Evolutionary conservation across 495 filamentous ascomycete species (phyloP), one percentile per base, ranked within the genome.

Genomic region (Daldinia vernicosa): DNA sequence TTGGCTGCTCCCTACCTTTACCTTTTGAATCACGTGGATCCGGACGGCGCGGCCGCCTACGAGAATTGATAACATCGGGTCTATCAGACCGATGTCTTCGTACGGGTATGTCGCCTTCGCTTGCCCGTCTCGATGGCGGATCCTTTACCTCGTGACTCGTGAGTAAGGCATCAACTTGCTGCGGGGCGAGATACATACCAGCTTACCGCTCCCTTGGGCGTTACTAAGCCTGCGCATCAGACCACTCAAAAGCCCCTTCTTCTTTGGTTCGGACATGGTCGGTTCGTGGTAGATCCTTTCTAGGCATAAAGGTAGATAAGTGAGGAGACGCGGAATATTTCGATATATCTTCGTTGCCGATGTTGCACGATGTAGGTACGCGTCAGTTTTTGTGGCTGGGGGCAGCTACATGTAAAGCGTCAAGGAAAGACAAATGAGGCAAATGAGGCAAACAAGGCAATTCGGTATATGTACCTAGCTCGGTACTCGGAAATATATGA

Each of bases 11-110:
- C 24, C 73, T 81, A 19, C 78, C 82, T 67, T 83, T 84, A 33
- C 83, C 82, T 65, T 84, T 84, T 66, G 63, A 66, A 33, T 76
- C 76, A 53, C 60, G 69, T 19, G 77, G 72, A 45, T 80, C 78
- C 22, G 80, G 79, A 35, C 80, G 80, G 19, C 81, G 77, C 33
- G 78, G 75, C 63, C 82, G 74, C 40, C 81, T 78, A 32, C 82
- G 82, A 43, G 80, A 69, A 65, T 60, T 54, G 17, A 60, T 26
- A 22, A 39, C 24, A 60, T 60, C 56, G 5, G 17, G 33, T 28
- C 37, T 60, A 50, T 71, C 66, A 47, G 45, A 43, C 17, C 64
- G 66, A 28, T 69, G 68, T 45, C 72, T 75, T 39, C 58, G 58
- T n/a, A 64, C 61, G 53, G 66, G 65, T 53, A 63, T 72, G 64